Evolutionary conservation across 2,329 filamentous ascomycete genomes (phyloP).

Genomic region (Alternaria sp.): DNA sequence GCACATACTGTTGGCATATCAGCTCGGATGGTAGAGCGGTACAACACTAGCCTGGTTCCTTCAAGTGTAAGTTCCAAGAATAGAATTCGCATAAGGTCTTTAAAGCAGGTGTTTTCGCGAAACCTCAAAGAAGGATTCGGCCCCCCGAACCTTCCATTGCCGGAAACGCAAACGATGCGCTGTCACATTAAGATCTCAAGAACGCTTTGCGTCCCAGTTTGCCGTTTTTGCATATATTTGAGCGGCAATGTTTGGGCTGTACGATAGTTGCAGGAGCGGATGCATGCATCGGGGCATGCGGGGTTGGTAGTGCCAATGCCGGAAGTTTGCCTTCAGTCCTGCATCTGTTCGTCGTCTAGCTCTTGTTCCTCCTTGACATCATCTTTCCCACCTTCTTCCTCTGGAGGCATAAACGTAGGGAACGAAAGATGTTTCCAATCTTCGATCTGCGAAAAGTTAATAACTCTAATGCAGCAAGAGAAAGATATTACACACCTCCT

Average conservation of each 20-base stretch:
- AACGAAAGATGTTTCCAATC: constrained; percentile 42
- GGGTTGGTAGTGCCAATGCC: neutral
- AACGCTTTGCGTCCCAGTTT: neutral
- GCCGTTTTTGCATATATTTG: neutral
- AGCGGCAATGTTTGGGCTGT: neutral
- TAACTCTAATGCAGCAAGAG: no score
- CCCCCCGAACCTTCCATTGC: neutral
- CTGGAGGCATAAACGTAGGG: constrained; percentile 26
- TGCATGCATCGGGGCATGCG: neutral
- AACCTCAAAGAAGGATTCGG: neutral
- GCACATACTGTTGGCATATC: neutral
- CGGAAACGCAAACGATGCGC: neutral
- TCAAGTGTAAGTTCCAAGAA: neutral
- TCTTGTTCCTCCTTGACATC: constrained; percentile 32
- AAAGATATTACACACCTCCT: constrained; percentile 70
- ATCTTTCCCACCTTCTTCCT: constrained; percentile 30
- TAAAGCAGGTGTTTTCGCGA: neutral
- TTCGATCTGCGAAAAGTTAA: constrained; percentile 30
- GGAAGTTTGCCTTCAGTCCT: constrained; percentile 25
- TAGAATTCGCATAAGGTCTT: neutral
- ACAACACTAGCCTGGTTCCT: neutral
- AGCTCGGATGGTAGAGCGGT: neutral
- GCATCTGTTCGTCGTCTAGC: constrained; percentile 36
- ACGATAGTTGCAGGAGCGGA: neutral
- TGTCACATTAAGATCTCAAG: no score